Evolutionary conservation across 768 basidiomycete species (phyloP), one percentile per base, ranked within the genome.

Genomic region (Psilocybe tampanensis): DNA sequence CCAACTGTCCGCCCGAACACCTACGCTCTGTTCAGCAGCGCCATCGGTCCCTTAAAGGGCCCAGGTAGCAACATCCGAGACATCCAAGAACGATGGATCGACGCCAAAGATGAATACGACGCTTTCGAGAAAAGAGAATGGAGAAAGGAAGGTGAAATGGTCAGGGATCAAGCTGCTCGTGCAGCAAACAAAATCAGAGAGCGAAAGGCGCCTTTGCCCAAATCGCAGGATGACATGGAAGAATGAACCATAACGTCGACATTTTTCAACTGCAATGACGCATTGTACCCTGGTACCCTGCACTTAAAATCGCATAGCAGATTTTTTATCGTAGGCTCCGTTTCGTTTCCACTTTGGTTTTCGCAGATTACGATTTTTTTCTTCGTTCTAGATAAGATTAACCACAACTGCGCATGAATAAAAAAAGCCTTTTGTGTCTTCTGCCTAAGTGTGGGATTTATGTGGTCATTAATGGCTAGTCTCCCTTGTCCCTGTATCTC

Each of bases 11-110:
- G 83, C 1, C 85, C 90, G 2, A 94, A 95, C 69, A 72, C 80
- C 15, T 84, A 85, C 61, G 75, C 84, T 0, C 73, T 95, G 17
- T 85, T 94, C 65, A 82, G 88, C 2, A 83, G 81, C 12, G 88
- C 90, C 2, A 78, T 80, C 15, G 86, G 86, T 0, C 69, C 78
- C 1, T 67, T 86, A 56, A 74, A 70, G 15, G 86, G 83, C 0
- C 72, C 76, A 4, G 72, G 74, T 49, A 82, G 80, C 60, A 74
- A 80, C 60, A 79, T 92, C 12, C 74, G 84, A 19, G 93, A 95
- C 65, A 85, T 95, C 6, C 95, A 98, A 70, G 95, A 98, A 68
- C 77, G 95, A 42, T 98, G 95, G 95, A 71, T 96, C n/a, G 94
- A 97, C 63, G 84, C 86, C 6, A 82, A 80, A 59, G 90, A 92